Evolutionary conservation across 768 basidiomycete genomes (phyloP), one percentile per base, ranked within the genome.

Genomic region (Leccinum olivaceopallidum): DNA sequence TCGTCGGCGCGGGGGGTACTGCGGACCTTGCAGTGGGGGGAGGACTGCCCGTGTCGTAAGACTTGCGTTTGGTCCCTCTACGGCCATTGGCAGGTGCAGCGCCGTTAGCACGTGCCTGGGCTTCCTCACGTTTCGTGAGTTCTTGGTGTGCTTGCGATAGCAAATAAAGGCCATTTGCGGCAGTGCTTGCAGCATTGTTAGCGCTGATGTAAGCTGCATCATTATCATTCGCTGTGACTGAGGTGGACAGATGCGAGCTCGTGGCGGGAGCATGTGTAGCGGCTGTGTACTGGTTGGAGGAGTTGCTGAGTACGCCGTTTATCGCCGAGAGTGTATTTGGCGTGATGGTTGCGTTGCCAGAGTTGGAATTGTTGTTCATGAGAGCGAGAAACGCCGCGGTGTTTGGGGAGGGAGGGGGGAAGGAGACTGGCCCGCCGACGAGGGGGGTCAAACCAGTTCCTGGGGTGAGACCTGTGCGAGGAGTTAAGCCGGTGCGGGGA

Each of bases 61-160:
- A 74, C 75, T 90, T 92, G 68, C 91, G 86, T 75, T 93, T 94
- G 8, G 84, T 79, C 2, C 83, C 83, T 48, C 90, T 85, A 69
- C 79, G 67, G 56, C 65, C 67, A 55, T 70, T 70, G 36, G 61
- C 63, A 64, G 70, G 61, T 56, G 73, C 75, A 20, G 77, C 69
- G 50, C 74, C 76, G 55, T 78, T 78, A 53, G 85, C 83, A 65
- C 87, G 83, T 62, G 83, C 83, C 70, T 89, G 86, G 0, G 88
- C 87, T 72, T 93, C 90, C 75, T 96, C 94, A n/a, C 93, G 86
- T 78, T 95, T 96, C 39, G 92, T 92, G 61, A 97, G 85, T 80
- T 96, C 95, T 73, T 97, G 95, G 71, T 97, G 95, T 28, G 95
- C 95, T 76, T 98, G 95, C 1, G 88, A 90, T 56, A 98, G 86